Base-by-base conservation (phyloP, 148 eudicot genomes). In the Vaccinium corymbosum region DNA sequence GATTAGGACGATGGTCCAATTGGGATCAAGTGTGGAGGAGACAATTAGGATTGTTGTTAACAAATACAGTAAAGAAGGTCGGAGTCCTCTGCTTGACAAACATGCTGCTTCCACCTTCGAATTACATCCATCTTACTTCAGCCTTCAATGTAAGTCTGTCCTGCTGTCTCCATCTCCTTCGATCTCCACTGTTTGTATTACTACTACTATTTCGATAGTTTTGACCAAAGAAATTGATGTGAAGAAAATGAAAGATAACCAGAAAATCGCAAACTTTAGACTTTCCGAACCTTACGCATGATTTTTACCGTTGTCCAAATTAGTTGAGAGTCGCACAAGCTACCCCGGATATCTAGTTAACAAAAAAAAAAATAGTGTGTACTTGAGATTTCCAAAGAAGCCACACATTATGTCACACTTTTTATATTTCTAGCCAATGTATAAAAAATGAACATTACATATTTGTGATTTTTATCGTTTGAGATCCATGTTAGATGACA, bases 11-110 rank as follows among this genome's bases (percentile, higher is more conserved):
- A 82, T 96, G 93, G 89, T 94, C 48, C 92, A 92, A 83, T 86
- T 93, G 85, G 98, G 97, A 66, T 87, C 94, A 1, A 94, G 87
- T 77, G 94, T 97, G 78, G 99, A 93, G 16, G 99, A 96, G 59
- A 91, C 91, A 2, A 96, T 96, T 73, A 90, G 85, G 88, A 91
- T 87, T 12, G 93, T 94, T 2, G 57, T 94, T 35, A 81, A 79
- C 27, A 96, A 91, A 83, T 96, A 94, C 48, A 87, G 72, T 4
- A 87, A 91, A 82, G 94, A 96, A 90, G 95, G 97, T 19, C 91
- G 99, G 17, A 82, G 88, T 59, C 99, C 99, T 52, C 84, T 20
- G 13, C 90, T 94, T 68, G 87, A 85, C 29, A 82, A 89, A 72
- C 81, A 87, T 51, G 85, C 90, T 9, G 75, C 92, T 83, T 89